phyloP scores from a whole-genome alignment of 2,329 filamentous ascomycete species.

The Phialemoniopsis sp. region DNA sequence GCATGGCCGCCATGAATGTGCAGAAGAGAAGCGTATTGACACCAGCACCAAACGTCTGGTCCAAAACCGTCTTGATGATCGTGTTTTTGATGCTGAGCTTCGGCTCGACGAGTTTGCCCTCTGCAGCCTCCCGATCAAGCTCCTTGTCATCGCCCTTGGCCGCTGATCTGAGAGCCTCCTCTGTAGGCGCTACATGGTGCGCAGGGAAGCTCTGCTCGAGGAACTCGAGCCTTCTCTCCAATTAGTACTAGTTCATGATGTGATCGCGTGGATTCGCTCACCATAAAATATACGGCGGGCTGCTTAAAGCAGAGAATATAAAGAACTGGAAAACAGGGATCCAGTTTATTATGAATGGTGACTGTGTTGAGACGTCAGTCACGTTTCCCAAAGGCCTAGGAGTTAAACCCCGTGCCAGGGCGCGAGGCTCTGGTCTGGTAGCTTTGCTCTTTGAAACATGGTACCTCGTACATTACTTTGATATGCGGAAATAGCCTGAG shows the following conservation, averaged over 20 bases:
- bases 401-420: not conserved
- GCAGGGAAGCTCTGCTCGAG: conserved; percentile 74
- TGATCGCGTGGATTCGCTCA: conserved; percentile 22
- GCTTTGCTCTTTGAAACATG: not conserved
- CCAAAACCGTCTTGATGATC: conserved; percentile 60
- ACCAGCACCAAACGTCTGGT: conserved; percentile 63
- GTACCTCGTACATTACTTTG: conserved; percentile 45
- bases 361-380: conserved; percentile 32
- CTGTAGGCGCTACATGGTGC: conserved; percentile 39
- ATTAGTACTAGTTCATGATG: conserved; percentile 3
- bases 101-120: conserved; percentile 37
- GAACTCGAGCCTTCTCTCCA: conserved; percentile 58
- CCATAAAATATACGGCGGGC: conserved; percentile 84
- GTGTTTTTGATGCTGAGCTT: conserved; percentile 61
- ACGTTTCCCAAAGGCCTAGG: not conserved
- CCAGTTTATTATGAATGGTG: conserved; percentile 58
- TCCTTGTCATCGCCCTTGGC: conserved; percentile 35
- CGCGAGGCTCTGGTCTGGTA: too few species aligned
- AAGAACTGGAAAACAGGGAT: conserved; percentile 72
- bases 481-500: conserved; percentile 65
- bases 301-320: conserved; percentile 67
- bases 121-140: conserved; percentile 25
- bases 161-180: conserved; percentile 31
- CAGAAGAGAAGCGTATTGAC: conserved; percentile 65
- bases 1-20: conserved; percentile 51